Percentiles rank a stretch among this genome's conserved stretches.
These are phyloP conservation scores for Plasmodium gonderi DNA, from an alignment of 169 alveolate genomes.

Conservation along the genomic window DNA sequence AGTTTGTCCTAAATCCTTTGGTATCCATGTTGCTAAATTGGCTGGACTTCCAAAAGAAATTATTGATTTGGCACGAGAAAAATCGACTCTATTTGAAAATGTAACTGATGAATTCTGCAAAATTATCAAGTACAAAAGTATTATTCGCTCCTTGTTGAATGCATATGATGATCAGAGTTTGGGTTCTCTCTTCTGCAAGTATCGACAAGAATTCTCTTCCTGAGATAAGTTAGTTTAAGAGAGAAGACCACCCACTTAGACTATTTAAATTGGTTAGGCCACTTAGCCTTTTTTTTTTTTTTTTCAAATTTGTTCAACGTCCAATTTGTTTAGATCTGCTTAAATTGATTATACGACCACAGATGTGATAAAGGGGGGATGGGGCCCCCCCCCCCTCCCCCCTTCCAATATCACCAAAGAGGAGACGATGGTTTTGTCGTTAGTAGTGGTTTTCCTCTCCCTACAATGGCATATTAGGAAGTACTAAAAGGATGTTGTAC, in stretches of 20 bases:
- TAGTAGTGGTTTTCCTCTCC: neutral
- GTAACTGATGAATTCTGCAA: constrained; percentile 71
- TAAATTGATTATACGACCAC: no score
- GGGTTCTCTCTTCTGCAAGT: constrained; percentile 20
- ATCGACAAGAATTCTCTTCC: constrained; percentile 17
- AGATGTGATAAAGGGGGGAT: no score
- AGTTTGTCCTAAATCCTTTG: constrained; percentile 96
- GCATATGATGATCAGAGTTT: constrained; percentile 2
- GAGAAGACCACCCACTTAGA: no score
- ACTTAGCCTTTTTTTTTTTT: no score
- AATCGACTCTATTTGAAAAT: constrained; percentile 56
- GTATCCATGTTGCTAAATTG: constrained; percentile 96
- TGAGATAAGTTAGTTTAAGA: neutral
- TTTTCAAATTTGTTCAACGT: no score
- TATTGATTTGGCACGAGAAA: constrained; percentile 64
- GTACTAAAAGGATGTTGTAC: no score
- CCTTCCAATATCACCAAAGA: no score
- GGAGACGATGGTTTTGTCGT: no score
- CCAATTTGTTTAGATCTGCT: no score
- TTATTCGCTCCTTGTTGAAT: constrained; percentile 30
- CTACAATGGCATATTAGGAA: no score
- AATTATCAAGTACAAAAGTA: constrained; percentile 60
- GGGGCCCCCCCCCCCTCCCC: no score
- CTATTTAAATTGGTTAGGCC: no score
- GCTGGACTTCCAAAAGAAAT: constrained; percentile 93